Conservation (phyloP, 495 filamentous ascomycete genomes). For the Penicillium angulare region DNA sequence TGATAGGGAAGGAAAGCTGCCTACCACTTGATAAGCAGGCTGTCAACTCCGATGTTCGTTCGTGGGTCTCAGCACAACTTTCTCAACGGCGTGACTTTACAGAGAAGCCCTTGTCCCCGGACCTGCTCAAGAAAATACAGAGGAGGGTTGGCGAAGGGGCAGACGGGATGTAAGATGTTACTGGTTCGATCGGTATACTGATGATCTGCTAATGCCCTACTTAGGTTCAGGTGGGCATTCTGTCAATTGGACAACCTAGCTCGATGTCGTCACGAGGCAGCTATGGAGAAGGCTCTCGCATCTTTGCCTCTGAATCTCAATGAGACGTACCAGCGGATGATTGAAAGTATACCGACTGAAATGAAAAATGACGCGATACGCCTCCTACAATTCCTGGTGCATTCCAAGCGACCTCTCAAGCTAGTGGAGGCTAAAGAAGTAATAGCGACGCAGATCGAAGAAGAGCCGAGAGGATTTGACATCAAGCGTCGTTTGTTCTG, state of each 20-base stretch:
- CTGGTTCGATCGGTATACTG: slow-evolving; percentile 5
- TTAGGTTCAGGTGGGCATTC: slow-evolving; percentile 43
- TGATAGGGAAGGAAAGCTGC: slow-evolving; percentile 15
- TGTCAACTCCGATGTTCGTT: slow-evolving; percentile 27
- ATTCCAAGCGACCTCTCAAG: slow-evolving; percentile 19
- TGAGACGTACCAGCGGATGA: slow-evolving; percentile 37
- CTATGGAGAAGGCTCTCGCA: slow-evolving; percentile 25
- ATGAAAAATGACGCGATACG: slow-evolving; percentile 17
- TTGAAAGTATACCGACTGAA: slow-evolving; percentile 26
- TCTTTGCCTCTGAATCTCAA: slow-evolving; percentile 35
- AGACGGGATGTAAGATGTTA: slow-evolving; percentile 34
- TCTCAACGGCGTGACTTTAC: slow-evolving; percentile 22
- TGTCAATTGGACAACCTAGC: slow-evolving; percentile 39
- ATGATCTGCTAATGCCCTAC: slow-evolving; percentile 5
- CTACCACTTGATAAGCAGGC: slow-evolving; percentile 12
- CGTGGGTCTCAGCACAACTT: slow-evolving; percentile 23
- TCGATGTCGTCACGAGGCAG: slow-evolving; percentile 20
- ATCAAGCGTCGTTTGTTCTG: slow-evolving; percentile 17
- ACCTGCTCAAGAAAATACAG: slow-evolving; percentile 15
- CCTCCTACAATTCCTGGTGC: slow-evolving; percentile 22
- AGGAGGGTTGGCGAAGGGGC: slow-evolving; percentile 23
- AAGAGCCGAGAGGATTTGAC: slow-evolving; percentile 6
- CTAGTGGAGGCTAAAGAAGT: slow-evolving; percentile 21
- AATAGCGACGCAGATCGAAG: slow-evolving; percentile 20
- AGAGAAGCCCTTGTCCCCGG: slow-evolving; percentile 12